phyloP scores from a whole-genome alignment of 2,329 filamentous ascomycete species.

The Penicillium sp. region DNA sequence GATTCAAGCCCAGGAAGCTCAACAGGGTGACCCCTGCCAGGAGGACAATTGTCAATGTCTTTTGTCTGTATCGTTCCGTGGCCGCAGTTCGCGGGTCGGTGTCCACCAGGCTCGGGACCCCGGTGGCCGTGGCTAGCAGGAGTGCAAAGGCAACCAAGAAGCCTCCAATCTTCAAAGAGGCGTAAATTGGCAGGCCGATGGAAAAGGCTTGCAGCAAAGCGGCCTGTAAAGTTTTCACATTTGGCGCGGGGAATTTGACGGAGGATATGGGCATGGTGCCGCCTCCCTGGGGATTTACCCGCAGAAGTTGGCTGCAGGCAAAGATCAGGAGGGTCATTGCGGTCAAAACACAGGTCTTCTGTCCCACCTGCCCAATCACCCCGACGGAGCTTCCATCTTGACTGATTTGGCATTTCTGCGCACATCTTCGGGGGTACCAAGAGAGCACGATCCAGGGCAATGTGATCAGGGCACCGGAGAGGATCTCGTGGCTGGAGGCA shows the following conservation, averaged over 20 bases:
- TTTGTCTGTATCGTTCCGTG: constrained; percentile 26
- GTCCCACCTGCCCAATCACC: constrained; percentile 20
- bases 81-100: constrained; percentile 9
- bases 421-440: constrained; percentile 34
- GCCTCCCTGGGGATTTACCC: constrained; percentile 11
- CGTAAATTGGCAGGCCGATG: constrained; percentile 55
- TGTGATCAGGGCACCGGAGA: constrained; percentile 48
- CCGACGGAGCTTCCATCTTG: constrained; percentile 10
- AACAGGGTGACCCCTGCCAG: constrained; percentile 24
- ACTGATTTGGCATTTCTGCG: constrained; percentile 14
- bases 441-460: constrained; percentile 39
- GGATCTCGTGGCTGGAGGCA: constrained; percentile 43
- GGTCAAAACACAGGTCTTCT: constrained; percentile 28
- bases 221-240: constrained; percentile 12
- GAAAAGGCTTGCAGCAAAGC: constrained; percentile 39
- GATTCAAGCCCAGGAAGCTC: constrained; percentile 31
- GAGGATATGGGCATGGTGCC: constrained; percentile 4
- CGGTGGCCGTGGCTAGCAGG: constrained; percentile 48
- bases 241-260: constrained; percentile 20
- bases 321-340: constrained; percentile 34
- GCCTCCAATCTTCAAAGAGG: constrained; percentile 54
- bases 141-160: constrained; percentile 53
- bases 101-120: constrained; percentile 35
- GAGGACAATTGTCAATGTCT: constrained; percentile 28
- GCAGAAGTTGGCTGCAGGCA: constrained; percentile 28